A percentile compares a stretch with the other conserved stretches of the same genome.
Evolutionary conservation across 2,329 filamentous ascomycete genomes (phyloP).

Genomic region (Alternaria atra): DNA sequence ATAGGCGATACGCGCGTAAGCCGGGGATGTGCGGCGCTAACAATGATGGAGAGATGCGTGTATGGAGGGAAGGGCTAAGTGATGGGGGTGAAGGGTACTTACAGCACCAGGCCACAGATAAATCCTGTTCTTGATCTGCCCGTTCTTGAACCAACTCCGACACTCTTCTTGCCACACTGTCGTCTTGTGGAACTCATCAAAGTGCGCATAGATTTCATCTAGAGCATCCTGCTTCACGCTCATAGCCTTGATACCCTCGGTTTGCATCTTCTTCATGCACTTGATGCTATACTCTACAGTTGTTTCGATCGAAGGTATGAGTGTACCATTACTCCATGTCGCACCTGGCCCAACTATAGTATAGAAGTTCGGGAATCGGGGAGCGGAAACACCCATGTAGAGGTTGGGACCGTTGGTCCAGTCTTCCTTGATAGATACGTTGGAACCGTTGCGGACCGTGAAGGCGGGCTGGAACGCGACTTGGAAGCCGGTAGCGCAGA

Average conservation of each 20-base stretch:
- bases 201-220: slow-evolving; percentile 43
- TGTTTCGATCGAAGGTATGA: slow-evolving; percentile 57
- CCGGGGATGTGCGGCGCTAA: not conserved
- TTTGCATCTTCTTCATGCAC: slow-evolving; percentile 47
- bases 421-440: slow-evolving; percentile 50
- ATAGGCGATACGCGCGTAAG: not conserved
- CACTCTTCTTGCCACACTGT: slow-evolving; percentile 48
- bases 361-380: slow-evolving; percentile 57
- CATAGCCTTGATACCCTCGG: slow-evolving; percentile 43
- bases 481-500: slow-evolving; percentile 47
- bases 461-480: slow-evolving; percentile 56
- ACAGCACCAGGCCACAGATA: slow-evolving; percentile 47
- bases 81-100: slow-evolving; percentile 21
- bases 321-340: slow-evolving; percentile 57
- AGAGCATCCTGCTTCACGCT: slow-evolving; percentile 43
- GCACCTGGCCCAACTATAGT: slow-evolving; percentile 55
- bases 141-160: slow-evolving; percentile 48
- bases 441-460: slow-evolving; percentile 51
- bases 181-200: slow-evolving; percentile 41
- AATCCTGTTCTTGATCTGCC: slow-evolving; percentile 45
- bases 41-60: not conserved
- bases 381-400: slow-evolving; percentile 55
- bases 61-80: not conserved
- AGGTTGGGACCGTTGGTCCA: slow-evolving; percentile 53
- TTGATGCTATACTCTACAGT: slow-evolving; percentile 47